These are phyloP conservation scores for Talaromyces rugulosus DNA, from an alignment of 2,329 filamentous ascomycete genomes.

Conservation along the genomic window DNA sequence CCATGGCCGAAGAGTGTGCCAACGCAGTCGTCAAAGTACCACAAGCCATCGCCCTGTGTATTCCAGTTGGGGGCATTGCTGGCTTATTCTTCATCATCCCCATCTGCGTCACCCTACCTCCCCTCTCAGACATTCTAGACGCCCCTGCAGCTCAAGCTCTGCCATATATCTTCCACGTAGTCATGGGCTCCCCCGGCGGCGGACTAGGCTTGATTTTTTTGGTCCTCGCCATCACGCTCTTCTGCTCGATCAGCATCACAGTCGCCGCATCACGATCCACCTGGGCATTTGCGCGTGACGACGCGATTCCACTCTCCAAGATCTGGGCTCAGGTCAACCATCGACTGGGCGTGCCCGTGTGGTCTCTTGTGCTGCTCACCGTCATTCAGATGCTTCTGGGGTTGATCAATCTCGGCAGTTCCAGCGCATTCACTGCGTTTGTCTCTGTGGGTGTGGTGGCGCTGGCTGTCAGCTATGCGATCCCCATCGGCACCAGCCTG, in stretches of 20 bases:
- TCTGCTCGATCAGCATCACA: conserved; percentile 53
- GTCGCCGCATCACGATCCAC: conserved; percentile 46
- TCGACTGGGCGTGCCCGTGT: conserved; percentile 37
- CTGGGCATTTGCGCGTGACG: conserved; percentile 45
- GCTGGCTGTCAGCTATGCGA: conserved; percentile 53
- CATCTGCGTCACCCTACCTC: conserved; percentile 49
- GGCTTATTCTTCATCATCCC: conserved; percentile 56
- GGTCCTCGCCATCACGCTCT: conserved; percentile 48
- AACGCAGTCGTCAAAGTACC: conserved; percentile 52
- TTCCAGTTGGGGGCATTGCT: conserved; percentile 52
- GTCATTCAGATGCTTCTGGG: conserved; percentile 47
- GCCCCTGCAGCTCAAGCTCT: conserved; percentile 48
- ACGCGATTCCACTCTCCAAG: conserved; percentile 39
- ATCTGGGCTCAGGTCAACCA: conserved; percentile 35
- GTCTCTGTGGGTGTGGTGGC: conserved; percentile 55
- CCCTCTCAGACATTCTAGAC: conserved; percentile 41
- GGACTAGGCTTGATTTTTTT: conserved; percentile 48
- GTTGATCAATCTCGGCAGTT: conserved; percentile 47
- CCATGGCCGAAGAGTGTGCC: conserved; percentile 59
- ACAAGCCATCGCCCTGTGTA: conserved; percentile 48
- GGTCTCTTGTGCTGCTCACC: conserved; percentile 41
- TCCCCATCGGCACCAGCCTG: conserved; percentile 53
- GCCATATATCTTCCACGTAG: conserved; percentile 47
- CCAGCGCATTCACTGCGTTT: conserved; percentile 48
- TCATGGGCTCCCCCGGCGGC: conserved; percentile 48